Evolutionary conservation across 805 yeast species (phyloP), one percentile per base, ranked within the genome.

Genomic region (Candida quercuum): DNA sequence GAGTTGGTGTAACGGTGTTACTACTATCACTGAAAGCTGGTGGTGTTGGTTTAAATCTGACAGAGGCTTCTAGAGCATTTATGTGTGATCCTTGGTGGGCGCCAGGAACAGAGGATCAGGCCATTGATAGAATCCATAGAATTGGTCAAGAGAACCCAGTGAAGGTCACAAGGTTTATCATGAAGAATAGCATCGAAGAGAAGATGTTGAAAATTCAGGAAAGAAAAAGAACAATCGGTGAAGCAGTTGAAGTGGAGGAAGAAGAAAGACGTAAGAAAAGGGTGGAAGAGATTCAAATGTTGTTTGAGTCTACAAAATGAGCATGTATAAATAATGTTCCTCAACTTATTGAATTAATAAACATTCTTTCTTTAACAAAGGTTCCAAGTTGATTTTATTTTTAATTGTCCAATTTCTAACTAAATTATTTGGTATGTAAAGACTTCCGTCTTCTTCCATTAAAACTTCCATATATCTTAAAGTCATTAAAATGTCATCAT

Each of bases 81-180:
- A 71, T 89, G 74, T 82, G 91, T 86, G 97, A 89, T 52, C 96
- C 97, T 0, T 89, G 96, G 93, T 89, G 97, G 97, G 85, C 93
- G 22, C 94, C 86, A 32, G 86, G 95, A 34, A 77, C 82, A 37
- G 96, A 87, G 51, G 86, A 85, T 35, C 96, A 87, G 57, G 96
- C 96, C 0, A 85, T 88, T 42, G 96, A 88, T 60, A 66, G 98
- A 50, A 73, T 91, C 14, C 96, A 89, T 54, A 72, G 98, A 48
- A 85, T 91, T 54, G 97, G 98, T 0, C 98, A 89, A 55, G 64
- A 65, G 10, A 73, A 69, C 19, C 71, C 70, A 29, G 97, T 91
- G 12, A 76, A 74, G 43, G 88, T 89, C 22, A 67, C 76, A 2
- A 63, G 97, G 41, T 89, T 89, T 52, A 86, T 89, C 31, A 78